These are phyloP conservation scores for Raddia guianensis DNA, from an alignment of 176 grass and related monocot genomes.

Conservation along the genomic window DNA sequence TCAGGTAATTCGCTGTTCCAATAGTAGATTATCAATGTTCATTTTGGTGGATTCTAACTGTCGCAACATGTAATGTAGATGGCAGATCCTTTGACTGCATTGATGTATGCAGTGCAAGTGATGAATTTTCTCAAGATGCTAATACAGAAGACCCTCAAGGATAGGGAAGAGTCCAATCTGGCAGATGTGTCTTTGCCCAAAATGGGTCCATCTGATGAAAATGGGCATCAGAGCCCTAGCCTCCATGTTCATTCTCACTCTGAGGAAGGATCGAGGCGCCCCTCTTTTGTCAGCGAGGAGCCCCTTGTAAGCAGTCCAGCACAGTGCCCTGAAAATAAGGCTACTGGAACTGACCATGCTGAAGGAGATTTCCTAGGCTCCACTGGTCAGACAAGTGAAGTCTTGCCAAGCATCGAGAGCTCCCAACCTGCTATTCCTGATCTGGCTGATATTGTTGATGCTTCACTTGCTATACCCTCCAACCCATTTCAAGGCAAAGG, in stretches of 20 bases:
- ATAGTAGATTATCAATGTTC: background rate
- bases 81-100: slow-evolving; percentile 85
- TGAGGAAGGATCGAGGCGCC: slow-evolving; percentile 40
- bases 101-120: slow-evolving; percentile 94
- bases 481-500: slow-evolving; percentile 55
- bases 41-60: background rate
- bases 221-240: slow-evolving; percentile 55
- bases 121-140: slow-evolving; percentile 94
- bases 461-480: slow-evolving; percentile 23
- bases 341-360: slow-evolving; percentile 20
- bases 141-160: slow-evolving; percentile 72
- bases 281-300: slow-evolving; percentile 49
- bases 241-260: slow-evolving; percentile 42
- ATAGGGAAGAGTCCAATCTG: slow-evolving; percentile 60
- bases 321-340: slow-evolving; percentile 38
- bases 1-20: slow-evolving; percentile 48
- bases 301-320: slow-evolving; percentile 40
- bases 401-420: slow-evolving; percentile 29
- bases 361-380: slow-evolving; percentile 10
- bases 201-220: slow-evolving; percentile 60
- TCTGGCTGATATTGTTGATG: slow-evolving; percentile 29
- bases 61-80: slow-evolving; percentile 51
- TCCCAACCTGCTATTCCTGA: slow-evolving; percentile 28
- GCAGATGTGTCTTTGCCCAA: slow-evolving; percentile 40
- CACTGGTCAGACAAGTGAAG: slow-evolving; percentile 22